phyloP scores from a whole-genome alignment of 331 rosid genomes.

The Rosa hybrid region DNA sequence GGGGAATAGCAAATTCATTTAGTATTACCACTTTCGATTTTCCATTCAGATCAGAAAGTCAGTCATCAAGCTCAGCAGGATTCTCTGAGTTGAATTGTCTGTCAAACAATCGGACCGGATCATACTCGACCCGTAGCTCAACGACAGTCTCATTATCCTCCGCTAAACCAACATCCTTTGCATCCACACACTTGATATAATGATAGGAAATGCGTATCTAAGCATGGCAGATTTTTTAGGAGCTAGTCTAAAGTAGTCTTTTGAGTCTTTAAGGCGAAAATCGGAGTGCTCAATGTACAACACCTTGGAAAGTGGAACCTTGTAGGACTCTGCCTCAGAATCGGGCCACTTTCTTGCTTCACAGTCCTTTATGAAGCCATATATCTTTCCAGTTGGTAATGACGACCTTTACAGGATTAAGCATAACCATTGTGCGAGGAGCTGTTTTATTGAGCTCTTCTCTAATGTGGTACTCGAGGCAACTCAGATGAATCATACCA shows the following conservation, averaged over 20 bases:
- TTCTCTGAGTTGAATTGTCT: conserved; percentile 32
- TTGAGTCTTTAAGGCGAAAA: conserved; percentile 82
- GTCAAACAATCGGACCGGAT: too few relatives aligned
- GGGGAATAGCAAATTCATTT: conserved; percentile 63
- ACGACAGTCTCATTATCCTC: too few relatives aligned
- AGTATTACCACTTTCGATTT: conserved; percentile 63
- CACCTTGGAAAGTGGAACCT: conserved; percentile 82
- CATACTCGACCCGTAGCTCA: too few relatives aligned
- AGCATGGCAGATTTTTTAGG: conserved; percentile 89
- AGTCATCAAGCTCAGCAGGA: conserved; percentile 90
- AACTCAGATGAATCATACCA: too few relatives aligned
- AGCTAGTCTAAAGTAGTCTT: conserved; percentile 93
- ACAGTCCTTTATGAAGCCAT: conserved; percentile 58
- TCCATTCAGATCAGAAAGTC: conserved; percentile 85
- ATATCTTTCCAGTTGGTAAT: conserved; percentile 84
- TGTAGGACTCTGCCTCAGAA: conserved; percentile 68
- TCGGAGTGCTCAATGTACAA: conserved; percentile 82
- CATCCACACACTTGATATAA: too few relatives aligned
- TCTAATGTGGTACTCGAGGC: conserved; percentile 38
- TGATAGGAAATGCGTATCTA: conserved; percentile 42
- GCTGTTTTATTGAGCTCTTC: conserved; percentile 84
- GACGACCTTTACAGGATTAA: conserved; percentile 87
- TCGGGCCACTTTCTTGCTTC: conserved; percentile 92
- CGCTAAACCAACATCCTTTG: too few relatives aligned
- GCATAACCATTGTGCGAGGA: conserved; percentile 77